A percentile compares a stretch with the other conserved stretches of the same genome.
phyloP scores from a whole-genome alignment of 1,284 basidiomycete genomes.

The Coniferiporia sulphurascens region DNA sequence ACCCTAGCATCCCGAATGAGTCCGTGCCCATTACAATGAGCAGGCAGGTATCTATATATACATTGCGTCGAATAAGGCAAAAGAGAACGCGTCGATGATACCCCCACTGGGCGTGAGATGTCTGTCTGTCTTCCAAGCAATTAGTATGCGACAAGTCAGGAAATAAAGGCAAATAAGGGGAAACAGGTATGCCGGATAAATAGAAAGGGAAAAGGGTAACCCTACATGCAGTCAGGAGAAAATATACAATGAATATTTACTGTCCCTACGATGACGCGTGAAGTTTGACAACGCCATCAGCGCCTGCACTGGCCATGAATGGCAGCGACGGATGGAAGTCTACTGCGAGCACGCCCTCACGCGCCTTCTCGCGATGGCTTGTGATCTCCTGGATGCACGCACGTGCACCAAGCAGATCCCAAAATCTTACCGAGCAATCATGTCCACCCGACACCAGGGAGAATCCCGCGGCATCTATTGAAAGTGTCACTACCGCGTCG shows the following conservation, averaged over 20 bases:
- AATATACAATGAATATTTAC: constrained; percentile 20
- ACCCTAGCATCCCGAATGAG: neutral
- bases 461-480: constrained; percentile 83
- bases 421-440: constrained; percentile 92
- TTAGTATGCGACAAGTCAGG: constrained; percentile 5
- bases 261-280: constrained; percentile 68
- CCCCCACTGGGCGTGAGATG: neutral
- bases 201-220: neutral
- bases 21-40: constrained; percentile 1
- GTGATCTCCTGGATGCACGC: constrained; percentile 89
- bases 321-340: constrained; percentile 82
- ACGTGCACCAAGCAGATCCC: constrained; percentile 83
- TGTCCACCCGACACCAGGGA: constrained; percentile 88
- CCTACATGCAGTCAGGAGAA: neutral
- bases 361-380: constrained; percentile 80
- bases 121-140: constrained; percentile 13
- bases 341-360: constrained; percentile 88
- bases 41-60: constrained; percentile 12
- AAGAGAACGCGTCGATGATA: neutral
- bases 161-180: neutral
- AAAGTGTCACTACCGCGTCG: constrained; percentile 86
- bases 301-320: constrained; percentile 88
- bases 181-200: constrained; percentile 14
- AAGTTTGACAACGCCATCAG: constrained; percentile 91
- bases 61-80: constrained; percentile 9